These are phyloP conservation scores for Penicillium bialowiezense DNA, from an alignment of 495 filamentous ascomycete species.

Conservation along the genomic window DNA sequence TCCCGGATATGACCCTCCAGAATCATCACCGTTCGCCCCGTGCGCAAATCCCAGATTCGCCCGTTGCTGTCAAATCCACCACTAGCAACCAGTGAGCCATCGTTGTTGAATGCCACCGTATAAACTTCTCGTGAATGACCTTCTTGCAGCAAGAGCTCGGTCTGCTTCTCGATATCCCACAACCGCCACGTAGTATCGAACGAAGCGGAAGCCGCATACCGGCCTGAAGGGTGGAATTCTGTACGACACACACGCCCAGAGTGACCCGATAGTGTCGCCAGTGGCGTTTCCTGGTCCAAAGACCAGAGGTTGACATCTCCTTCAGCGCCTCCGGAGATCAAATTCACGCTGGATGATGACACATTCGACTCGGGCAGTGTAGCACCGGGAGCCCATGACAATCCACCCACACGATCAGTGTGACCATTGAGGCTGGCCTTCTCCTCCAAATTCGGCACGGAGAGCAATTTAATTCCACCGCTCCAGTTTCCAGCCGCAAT, in stretches of 20 bases:
- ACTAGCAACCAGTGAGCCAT: constrained; percentile 86
- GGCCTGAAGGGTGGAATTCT: constrained; percentile 91
- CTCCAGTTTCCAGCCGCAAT: constrained; percentile 91
- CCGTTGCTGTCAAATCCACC: constrained; percentile 92
- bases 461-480: constrained; percentile 80
- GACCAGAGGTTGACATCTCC: constrained; percentile 91
- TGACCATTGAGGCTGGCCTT: constrained; percentile 75
- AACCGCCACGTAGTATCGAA: constrained; percentile 96
- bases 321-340: constrained; percentile 90
- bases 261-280: constrained; percentile 83
- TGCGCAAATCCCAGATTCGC: constrained; percentile 93
- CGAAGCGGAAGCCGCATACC: constrained; percentile 87
- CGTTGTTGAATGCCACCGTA: constrained; percentile 79
- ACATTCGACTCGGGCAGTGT: constrained; percentile 67
- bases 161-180: constrained; percentile 86
- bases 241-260: constrained; percentile 83
- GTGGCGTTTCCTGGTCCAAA: constrained; percentile 73
- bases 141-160: constrained; percentile 87
- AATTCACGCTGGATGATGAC: constrained; percentile 71
- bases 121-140: constrained; percentile 93
- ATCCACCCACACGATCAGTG: constrained; percentile 79
- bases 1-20: constrained; percentile 91
- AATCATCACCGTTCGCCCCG: constrained; percentile 92
- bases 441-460: constrained; percentile 77
- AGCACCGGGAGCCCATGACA: constrained; percentile 86